Evolutionary conservation across 2,329 filamentous ascomycete genomes (phyloP).

Genomic region (Mycosphaerella sp.): DNA sequence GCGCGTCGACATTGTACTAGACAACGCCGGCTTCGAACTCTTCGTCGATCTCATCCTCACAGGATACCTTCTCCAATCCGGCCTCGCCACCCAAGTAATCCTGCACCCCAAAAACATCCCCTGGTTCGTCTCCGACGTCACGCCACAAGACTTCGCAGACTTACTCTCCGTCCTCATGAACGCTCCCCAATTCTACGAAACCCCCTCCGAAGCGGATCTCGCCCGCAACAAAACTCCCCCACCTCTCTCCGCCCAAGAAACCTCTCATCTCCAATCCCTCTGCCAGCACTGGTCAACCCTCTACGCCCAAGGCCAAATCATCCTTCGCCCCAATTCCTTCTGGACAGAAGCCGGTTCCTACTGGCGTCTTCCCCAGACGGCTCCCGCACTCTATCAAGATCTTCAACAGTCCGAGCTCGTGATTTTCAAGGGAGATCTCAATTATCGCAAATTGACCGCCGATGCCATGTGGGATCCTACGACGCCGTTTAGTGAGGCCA

Average conservation of each 20-base stretch:
- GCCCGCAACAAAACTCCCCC: slow-evolving; percentile 50
- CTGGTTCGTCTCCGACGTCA: slow-evolving; percentile 96
- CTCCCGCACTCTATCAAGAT: slow-evolving; percentile 64
- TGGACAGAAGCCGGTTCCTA: slow-evolving; percentile 86
- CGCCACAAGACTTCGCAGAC: slow-evolving; percentile 77
- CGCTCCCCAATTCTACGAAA: slow-evolving; percentile 72
- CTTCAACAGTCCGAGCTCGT: slow-evolving; percentile 78
- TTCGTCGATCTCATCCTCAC: slow-evolving; percentile 92
- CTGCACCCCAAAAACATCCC: slow-evolving; percentile 92
- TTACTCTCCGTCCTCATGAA: slow-evolving; percentile 73
- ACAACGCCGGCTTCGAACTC: slow-evolving; percentile 95
- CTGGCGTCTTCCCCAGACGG: slow-evolving; percentile 72
- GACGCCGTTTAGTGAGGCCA: slow-evolving; percentile 75
- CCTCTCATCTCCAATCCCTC: slow-evolving; percentile 62
- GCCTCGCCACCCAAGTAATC: slow-evolving; percentile 78
- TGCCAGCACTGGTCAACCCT: slow-evolving; percentile 75
- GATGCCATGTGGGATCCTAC: slow-evolving; percentile 87
- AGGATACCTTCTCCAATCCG: slow-evolving; percentile 77
- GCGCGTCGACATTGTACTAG: slow-evolving; percentile 86
- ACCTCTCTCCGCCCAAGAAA: slow-evolving; percentile 61
- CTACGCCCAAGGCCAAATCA: slow-evolving; percentile 76
- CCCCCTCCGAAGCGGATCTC: slow-evolving; percentile 60
- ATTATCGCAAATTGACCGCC: slow-evolving; percentile 86
- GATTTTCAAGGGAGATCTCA: slow-evolving; percentile 95
- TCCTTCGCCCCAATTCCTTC: slow-evolving; percentile 77